A percentile compares a stretch with the other conserved stretches of the same genome.
These are phyloP conservation scores for Coleophoma eucalyptorum DNA, from an alignment of 2,329 filamentous ascomycete species.

Conservation along the genomic window DNA sequence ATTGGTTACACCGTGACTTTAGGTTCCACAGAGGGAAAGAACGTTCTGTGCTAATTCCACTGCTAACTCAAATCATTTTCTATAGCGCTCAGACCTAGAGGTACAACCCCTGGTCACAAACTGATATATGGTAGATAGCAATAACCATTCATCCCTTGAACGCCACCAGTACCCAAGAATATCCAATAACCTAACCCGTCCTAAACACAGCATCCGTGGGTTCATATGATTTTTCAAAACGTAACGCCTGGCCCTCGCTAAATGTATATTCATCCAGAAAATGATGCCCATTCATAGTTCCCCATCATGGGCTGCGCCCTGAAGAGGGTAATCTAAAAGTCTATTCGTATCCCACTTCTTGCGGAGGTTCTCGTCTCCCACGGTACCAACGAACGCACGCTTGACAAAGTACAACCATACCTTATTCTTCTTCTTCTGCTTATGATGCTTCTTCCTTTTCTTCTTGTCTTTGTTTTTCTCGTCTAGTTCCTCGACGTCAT, in stretches of 20 bases:
- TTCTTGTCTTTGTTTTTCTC: conserved; percentile 30
- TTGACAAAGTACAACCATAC: conserved; percentile 74
- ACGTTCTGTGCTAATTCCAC: too few species aligned
- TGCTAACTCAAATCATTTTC: too few species aligned
- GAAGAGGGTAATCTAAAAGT: background rate
- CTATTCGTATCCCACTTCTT: conserved; percentile 3
- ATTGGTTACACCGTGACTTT: too few species aligned
- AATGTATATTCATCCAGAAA: background rate
- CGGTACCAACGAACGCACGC: conserved; percentile 75
- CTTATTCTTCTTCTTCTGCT: conserved; percentile 56
- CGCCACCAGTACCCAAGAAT: too few species aligned
- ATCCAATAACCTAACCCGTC: too few species aligned
- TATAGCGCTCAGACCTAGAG: too few species aligned
- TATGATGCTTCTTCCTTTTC: conserved; percentile 47
- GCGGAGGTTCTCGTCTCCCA: conserved; percentile 60
- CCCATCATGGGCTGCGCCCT: background rate
- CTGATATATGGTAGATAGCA: too few species aligned
- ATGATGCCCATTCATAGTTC: background rate
- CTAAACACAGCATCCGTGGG: too few species aligned
- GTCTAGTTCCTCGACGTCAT: conserved; percentile 23
- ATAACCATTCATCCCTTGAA: too few species aligned
- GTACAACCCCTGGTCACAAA: too few species aligned
- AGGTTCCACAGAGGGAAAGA: too few species aligned
- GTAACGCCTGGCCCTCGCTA: background rate
- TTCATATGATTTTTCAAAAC: too few species aligned